Evolutionary conservation across 83 land plant species (phyloP), one percentile per base, ranked within the genome.

Genomic region (Picea engelmannii): DNA sequence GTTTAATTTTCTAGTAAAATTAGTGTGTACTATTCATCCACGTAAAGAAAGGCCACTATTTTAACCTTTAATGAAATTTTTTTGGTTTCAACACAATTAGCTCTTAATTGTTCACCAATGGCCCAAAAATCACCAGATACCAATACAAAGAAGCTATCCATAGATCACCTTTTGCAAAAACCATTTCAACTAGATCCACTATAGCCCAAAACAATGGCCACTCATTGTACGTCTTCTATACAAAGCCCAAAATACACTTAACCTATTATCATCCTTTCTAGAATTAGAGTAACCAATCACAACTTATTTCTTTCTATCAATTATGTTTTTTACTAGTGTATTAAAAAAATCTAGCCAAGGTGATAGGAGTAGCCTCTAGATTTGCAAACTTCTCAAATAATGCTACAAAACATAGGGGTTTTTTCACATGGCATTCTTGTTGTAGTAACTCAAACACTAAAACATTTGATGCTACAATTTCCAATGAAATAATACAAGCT

Each of bases 161-260:
- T 1, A 96, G 97, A 79, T 95, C 94, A 78, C 98, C 84, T 95
- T 38, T 38, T 38, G 40, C 40, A 38, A 38, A 38, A 38, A 38
- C 4, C 40, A 38, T 38, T 38, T 38, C 97, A 81, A 93, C 85
- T 47, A 95, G 80, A 82, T 93, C 97, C 59, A 95, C 83, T 21
- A 95, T 95, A 80, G 93, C 96, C 81, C 97, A 91, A 73, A 95
- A 93, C 84, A 95, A 95, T 68, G 98, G 96, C 98, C 98, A 95
- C 76, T 78, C 81, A 65, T 91, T 90, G 85, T 93, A 92, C 94
- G 93, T 95, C 80, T 86, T 87, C 40, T 86, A 38, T 38, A 38
- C 40, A 38, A 38, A 38, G 40, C 3, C 40, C 40, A 38, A 38
- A 38, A 4, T 38, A 38, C 40, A 38, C 40, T 38, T 38, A 38